Percentiles rank a stretch among this genome's conserved stretches.
Evolutionary conservation across 2,329 filamentous ascomycete genomes (phyloP).

Genomic region (Aspergillus fumigatiaffinis): DNA sequence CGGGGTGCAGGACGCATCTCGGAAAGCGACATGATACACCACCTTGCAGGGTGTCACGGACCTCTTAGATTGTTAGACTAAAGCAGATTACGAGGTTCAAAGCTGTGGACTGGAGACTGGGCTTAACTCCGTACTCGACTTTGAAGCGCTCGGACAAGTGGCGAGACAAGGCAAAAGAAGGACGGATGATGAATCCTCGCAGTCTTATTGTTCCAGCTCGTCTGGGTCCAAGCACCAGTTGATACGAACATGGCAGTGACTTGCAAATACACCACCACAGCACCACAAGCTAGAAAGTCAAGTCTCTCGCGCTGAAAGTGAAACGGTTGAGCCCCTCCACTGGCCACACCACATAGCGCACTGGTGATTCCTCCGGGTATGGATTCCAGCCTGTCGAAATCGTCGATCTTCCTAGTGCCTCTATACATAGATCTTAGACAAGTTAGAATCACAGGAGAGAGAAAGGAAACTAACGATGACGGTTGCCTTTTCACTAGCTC

Average conservation of each 20-base stretch:
- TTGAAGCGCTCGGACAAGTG: background rate
- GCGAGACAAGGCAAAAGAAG: background rate
- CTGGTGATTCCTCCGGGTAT: constrained; percentile 14
- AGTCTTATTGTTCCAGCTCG: background rate
- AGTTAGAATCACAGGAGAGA: background rate
- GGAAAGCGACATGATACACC: constrained; percentile 19
- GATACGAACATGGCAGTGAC: background rate
- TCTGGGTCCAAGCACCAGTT: background rate
- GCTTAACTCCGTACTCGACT: background rate
- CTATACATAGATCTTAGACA: background rate
- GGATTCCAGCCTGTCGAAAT: constrained; percentile 11
- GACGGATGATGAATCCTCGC: background rate
- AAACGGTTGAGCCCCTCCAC: background rate
- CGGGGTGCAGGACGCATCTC: constrained; percentile 5
- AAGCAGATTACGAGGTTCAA: constrained; percentile 12
- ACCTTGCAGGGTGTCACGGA: constrained; percentile 23
- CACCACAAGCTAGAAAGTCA: background rate
- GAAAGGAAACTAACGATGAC: background rate
- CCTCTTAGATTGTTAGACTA: constrained; percentile 18
- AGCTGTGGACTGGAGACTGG: background rate
- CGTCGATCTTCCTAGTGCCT: constrained; percentile 13
- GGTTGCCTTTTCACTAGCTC: background rate
- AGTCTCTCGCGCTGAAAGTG: background rate
- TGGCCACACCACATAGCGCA: background rate
- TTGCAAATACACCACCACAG: background rate